phyloP scores from a whole-genome alignment of 2,329 filamentous ascomycete species.

The Ophiobolus disseminans region DNA sequence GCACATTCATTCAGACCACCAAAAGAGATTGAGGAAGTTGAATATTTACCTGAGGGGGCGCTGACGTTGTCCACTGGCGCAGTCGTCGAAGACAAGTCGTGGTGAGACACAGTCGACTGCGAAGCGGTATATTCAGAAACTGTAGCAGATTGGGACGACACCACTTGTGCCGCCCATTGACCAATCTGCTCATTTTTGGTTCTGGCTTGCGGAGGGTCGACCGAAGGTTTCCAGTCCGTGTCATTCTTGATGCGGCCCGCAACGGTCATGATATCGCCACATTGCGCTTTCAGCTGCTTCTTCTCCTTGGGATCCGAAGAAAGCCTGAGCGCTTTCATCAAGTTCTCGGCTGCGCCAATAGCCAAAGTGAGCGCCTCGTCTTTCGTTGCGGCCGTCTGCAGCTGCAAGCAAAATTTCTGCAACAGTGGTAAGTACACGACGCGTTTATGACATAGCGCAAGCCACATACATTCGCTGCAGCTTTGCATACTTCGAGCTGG shows the following conservation, averaged over 20 bases:
- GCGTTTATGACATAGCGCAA: background rate
- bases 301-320: conserved; percentile 69
- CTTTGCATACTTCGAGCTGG: conserved; percentile 39
- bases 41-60: conserved; percentile 25
- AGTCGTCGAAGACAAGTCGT: conserved; percentile 14
- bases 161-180: conserved; percentile 33
- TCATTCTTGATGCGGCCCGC: conserved; percentile 77
- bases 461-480: conserved; percentile 44
- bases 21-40: conserved; percentile 13
- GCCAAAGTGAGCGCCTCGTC: conserved; percentile 75
- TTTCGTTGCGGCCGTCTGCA: conserved; percentile 60
- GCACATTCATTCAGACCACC: background rate
- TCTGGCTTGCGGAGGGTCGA: conserved; percentile 8
- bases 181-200: conserved; percentile 24
- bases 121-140: conserved; percentile 4
- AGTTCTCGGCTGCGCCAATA: conserved; percentile 78
- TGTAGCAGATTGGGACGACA: conserved; percentile 8
- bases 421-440: conserved; percentile 23
- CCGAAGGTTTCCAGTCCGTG: conserved; percentile 30
- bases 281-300: conserved; percentile 70
- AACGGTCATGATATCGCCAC: conserved; percentile 70
- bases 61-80: conserved; percentile 4
- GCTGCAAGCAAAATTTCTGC: conserved; percentile 48
- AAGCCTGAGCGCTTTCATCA: conserved; percentile 76
- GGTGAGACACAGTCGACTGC: conserved; percentile 13